Percentiles rank a stretch among this genome's conserved stretches.
These are phyloP conservation scores for Cladosporium sp. DNA, from an alignment of 2,329 filamentous ascomycete genomes.

Conservation along the genomic window DNA sequence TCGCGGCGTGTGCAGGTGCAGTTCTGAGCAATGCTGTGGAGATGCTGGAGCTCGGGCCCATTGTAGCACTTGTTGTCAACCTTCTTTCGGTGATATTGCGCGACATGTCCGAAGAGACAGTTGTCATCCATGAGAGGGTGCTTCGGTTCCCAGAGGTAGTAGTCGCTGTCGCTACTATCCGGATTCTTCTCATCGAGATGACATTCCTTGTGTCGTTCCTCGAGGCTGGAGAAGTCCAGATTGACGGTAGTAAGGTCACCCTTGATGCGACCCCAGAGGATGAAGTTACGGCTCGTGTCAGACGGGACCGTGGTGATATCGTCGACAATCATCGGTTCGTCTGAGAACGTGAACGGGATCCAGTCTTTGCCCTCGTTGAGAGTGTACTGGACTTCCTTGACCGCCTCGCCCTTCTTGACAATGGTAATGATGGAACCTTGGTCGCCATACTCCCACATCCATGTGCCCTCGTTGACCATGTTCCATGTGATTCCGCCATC, in stretches of 20 bases:
- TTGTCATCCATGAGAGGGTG: conserved; percentile 77
- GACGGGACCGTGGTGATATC: conserved; percentile 87
- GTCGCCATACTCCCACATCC: conserved; percentile 94
- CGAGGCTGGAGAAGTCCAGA: conserved; percentile 82
- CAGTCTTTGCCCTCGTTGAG: conserved; percentile 79
- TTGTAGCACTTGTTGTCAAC: conserved; percentile 79
- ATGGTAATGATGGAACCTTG: conserved; percentile 91
- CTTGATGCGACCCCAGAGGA: conserved; percentile 75
- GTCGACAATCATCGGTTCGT: conserved; percentile 66
- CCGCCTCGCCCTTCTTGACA: conserved; percentile 68
- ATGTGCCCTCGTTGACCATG: conserved; percentile 80
- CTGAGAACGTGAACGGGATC: conserved; percentile 71
- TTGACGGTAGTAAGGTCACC: conserved; percentile 72
- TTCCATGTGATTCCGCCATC: conserved; percentile 92
- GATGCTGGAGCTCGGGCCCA: conserved; percentile 64
- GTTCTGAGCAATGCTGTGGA: conserved; percentile 70
- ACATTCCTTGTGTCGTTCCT: conserved; percentile 65
- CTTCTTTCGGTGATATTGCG: conserved; percentile 89
- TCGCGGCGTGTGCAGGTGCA: conserved; percentile 83
- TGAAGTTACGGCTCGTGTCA: conserved; percentile 85
- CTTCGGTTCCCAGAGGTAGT: conserved; percentile 81
- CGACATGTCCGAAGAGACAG: conserved; percentile 89
- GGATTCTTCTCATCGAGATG: conserved; percentile 62
- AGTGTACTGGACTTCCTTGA: conserved; percentile 71
- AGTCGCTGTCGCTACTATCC: conserved; percentile 65